These are phyloP conservation scores for Pseudogymnoascus sp. DNA, from an alignment of 2,329 filamentous ascomycete species.

Conservation along the genomic window DNA sequence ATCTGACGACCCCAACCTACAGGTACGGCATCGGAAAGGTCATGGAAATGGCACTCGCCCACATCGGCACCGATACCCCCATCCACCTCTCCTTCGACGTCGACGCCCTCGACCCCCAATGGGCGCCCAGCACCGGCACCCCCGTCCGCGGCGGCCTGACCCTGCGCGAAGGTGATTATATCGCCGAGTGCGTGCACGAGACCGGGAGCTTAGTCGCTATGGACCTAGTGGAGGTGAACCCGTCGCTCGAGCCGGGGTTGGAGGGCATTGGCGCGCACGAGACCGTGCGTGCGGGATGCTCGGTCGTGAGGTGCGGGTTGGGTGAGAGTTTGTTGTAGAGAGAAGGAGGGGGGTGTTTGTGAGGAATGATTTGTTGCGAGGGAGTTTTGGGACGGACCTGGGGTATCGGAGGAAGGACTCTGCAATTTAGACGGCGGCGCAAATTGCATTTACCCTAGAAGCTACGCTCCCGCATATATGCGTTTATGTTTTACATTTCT, in stretches of 20 bases:
- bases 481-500: neutral
- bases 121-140: constrained; percentile 92
- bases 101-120: constrained; percentile 90
- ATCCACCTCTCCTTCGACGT: constrained; percentile 98
- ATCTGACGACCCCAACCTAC: neutral
- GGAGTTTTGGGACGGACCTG: neutral
- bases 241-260: constrained; percentile 51
- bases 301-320: constrained; percentile 80
- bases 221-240: constrained; percentile 78
- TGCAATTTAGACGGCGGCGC: neutral
- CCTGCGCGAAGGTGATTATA: constrained; percentile 91
- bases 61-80: constrained; percentile 88
- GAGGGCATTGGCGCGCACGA: constrained; percentile 61
- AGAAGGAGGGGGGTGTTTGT: neutral
- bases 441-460: constrained; percentile 3
- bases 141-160: constrained; percentile 90
- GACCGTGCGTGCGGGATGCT: constrained; percentile 85
- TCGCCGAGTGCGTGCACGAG: constrained; percentile 79
- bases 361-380: neutral
- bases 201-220: constrained; percentile 71
- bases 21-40: constrained; percentile 90
- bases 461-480: neutral
- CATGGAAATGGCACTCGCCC: constrained; percentile 95
- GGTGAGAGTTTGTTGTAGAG: constrained; percentile 78
- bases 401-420: constrained; percentile 7